phyloP scores from a whole-genome alignment of 78 protist genomes.

The Chrysochromulina parva region DNA sequence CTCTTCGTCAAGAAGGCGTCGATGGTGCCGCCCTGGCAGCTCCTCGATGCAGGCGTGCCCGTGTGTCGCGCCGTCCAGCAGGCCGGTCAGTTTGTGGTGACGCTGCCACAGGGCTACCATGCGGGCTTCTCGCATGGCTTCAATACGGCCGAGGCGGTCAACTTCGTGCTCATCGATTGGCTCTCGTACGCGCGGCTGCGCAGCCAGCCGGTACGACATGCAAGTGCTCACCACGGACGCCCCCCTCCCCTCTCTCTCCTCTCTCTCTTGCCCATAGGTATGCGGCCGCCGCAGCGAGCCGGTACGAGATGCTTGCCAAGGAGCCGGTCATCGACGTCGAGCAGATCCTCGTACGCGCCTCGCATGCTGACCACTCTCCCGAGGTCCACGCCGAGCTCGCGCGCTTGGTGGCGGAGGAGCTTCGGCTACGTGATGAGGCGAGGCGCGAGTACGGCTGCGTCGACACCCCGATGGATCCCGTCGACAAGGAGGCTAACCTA shows the following conservation, averaged over 20 bases:
- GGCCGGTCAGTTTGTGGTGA: constrained; percentile 4
- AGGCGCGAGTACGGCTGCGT: neutral
- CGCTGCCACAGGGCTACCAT: neutral
- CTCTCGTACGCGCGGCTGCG: constrained; percentile 46
- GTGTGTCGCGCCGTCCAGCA: neutral
- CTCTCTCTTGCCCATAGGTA: neutral
- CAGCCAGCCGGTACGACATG: neutral
- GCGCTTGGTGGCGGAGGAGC: neutral
- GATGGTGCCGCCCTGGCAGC: neutral
- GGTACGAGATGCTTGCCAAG: neutral
- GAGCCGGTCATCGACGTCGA: constrained; percentile 9
- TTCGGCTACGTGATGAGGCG: neutral
- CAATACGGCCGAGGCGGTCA: constrained; percentile 87
- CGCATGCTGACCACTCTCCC: neutral
- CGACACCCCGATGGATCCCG: neutral
- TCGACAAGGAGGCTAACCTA: neutral
- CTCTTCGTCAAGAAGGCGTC: neutral
- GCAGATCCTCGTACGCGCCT: neutral
- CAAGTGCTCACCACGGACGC: neutral
- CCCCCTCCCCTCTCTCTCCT: neutral
- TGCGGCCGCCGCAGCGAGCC: neutral
- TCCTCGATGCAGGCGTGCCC: neutral
- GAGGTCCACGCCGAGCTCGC: neutral
- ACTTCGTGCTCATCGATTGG: constrained; percentile 84
- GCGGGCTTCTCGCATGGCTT: constrained; percentile 57